Evolutionary conservation across 2,329 filamentous ascomycete species (phyloP).

Genomic region (Teratosphaeria nubilosa): DNA sequence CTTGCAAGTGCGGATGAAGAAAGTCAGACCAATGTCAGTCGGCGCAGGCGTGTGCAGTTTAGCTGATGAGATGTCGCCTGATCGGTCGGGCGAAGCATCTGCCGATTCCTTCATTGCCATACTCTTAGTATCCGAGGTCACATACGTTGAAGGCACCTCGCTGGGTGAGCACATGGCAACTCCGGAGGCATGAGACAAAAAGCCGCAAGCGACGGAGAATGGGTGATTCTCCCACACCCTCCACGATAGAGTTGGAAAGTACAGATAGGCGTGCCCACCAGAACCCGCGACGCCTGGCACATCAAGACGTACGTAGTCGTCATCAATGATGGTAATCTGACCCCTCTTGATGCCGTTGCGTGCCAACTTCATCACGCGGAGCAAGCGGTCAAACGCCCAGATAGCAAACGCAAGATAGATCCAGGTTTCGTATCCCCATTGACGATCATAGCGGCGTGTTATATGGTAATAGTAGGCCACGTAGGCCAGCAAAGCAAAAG

Average conservation of each 20-base stretch:
- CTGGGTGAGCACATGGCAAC: not conserved
- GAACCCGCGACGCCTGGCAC: slow-evolving; percentile 10
- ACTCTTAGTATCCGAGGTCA: not conserved
- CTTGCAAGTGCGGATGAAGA: slow-evolving; percentile 1
- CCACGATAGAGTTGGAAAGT: slow-evolving; percentile 39
- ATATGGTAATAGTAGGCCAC: not conserved
- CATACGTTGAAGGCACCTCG: not conserved
- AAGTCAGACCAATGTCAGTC: not conserved
- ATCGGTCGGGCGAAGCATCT: not conserved
- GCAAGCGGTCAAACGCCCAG: not conserved
- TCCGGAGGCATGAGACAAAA: not conserved
- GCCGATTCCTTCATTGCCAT: not conserved
- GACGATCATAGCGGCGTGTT: not conserved
- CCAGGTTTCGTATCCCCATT: not conserved
- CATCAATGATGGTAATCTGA: not conserved
- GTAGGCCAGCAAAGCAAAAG: not conserved
- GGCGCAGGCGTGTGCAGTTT: not conserved
- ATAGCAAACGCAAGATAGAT: not conserved
- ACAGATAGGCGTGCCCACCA: slow-evolving; percentile 34
- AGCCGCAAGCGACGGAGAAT: slow-evolving; percentile 33
- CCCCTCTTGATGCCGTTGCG: not conserved
- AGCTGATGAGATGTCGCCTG: not conserved
- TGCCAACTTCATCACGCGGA: not conserved
- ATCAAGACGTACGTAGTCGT: not conserved
- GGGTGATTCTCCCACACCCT: slow-evolving; percentile 46